These are phyloP conservation scores for Talaromyces stipitatus DNA, from an alignment of 495 filamentous ascomycete genomes.

Conservation along the genomic window DNA sequence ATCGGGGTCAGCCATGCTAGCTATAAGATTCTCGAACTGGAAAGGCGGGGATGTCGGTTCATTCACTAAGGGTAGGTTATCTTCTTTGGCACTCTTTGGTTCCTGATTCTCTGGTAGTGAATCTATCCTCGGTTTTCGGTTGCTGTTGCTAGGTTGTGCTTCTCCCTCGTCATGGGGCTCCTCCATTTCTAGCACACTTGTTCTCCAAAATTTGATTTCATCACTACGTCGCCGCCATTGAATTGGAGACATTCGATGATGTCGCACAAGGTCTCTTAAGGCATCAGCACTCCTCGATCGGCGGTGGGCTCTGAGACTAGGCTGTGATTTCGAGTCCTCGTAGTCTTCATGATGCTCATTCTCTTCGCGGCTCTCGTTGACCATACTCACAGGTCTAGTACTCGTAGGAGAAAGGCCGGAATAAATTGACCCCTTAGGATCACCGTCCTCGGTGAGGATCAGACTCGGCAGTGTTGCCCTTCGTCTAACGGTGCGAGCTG, in stretches of 20 bases:
- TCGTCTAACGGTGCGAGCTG: conserved; percentile 12
- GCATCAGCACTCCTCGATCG: conserved; percentile 24
- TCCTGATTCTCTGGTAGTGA: background rate
- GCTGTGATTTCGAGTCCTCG: conserved; percentile 2
- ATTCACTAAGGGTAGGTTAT: background rate
- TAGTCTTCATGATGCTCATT: background rate
- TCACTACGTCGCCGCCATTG: conserved; percentile 27
- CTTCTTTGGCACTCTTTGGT: background rate
- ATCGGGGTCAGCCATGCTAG: conserved; percentile 38
- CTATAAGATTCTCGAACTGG: conserved; percentile 34
- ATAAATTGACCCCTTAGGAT: conserved; percentile 21
- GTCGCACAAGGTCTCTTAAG: conserved; percentile 12
- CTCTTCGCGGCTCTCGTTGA: background rate
- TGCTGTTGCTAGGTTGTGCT: background rate
- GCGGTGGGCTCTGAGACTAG: conserved; percentile 14
- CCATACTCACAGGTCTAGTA: conserved; percentile 5
- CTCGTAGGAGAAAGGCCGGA: conserved; percentile 19
- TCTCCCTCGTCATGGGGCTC: background rate
- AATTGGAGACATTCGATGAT: conserved; percentile 27
- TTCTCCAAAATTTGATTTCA: conserved; percentile 21
- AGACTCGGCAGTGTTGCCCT: conserved; percentile 39
- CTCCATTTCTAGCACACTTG: conserved; percentile 14
- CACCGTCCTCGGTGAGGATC: conserved; percentile 35
- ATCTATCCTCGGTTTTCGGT: background rate
- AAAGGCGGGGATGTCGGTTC: conserved; percentile 20